Evolutionary conservation across 768 basidiomycete genomes (phyloP).

Genomic region (Tulasnella sp.): DNA sequence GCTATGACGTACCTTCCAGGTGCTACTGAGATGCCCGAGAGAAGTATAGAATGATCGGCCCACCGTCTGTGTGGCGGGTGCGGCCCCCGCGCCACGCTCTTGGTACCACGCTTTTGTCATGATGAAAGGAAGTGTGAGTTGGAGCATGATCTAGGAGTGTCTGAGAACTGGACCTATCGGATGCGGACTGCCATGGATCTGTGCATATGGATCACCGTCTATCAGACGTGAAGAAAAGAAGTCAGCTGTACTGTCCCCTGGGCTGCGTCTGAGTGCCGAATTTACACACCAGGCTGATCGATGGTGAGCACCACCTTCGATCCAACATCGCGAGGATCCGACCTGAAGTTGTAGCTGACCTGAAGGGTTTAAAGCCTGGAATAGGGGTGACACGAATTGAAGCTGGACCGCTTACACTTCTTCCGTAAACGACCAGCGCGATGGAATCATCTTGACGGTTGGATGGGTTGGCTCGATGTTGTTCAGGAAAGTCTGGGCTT

Average conservation of each 20-base stretch:
- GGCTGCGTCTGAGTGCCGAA: not conserved
- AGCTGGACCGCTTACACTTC: constrained; percentile 19
- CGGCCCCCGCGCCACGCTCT: constrained; percentile 56
- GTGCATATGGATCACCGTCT: constrained; percentile 38
- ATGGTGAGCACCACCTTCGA: constrained; percentile 53
- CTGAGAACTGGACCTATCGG: constrained; percentile 43
- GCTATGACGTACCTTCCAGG: constrained; percentile 48
- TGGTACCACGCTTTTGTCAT: constrained; percentile 64
- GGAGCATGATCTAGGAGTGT: too few species aligned
- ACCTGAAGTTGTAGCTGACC: constrained; percentile 56
- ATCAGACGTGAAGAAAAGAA: constrained; percentile 21
- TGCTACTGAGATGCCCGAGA: constrained; percentile 67
- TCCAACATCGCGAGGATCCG: constrained; percentile 53
- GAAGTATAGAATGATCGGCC: constrained; percentile 80
- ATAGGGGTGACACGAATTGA: not conserved
- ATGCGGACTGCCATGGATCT: constrained; percentile 55
- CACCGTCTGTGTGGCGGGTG: constrained; percentile 32
- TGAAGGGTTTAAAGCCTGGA: not conserved
- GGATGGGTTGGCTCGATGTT: constrained; percentile 24
- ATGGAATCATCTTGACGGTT: constrained; percentile 25
- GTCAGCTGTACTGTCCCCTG: not conserved
- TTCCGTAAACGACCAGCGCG: constrained; percentile 29
- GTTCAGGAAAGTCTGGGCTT: not conserved
- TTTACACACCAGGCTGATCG: constrained; percentile 53
- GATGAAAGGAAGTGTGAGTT: not conserved